phyloP scores from a whole-genome alignment of 2,329 filamentous ascomycete genomes.

The Fusarium continuum region DNA sequence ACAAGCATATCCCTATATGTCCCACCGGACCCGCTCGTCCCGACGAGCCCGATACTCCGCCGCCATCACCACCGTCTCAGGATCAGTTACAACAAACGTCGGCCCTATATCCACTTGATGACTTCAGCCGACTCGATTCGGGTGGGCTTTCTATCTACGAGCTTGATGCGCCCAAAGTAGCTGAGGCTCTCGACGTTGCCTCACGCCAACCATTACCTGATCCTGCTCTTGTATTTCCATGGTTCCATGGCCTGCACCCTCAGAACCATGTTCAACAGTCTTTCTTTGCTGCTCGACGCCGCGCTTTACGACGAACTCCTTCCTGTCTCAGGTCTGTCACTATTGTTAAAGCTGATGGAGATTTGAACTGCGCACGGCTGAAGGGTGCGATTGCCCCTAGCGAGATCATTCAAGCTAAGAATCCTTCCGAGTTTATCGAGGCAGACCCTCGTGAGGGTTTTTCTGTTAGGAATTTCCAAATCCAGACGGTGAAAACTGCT shows the following conservation, averaged over 20 bases:
- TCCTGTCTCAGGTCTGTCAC: slow-evolving; percentile 83
- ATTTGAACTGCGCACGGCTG: slow-evolving; percentile 76
- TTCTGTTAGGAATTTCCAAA: slow-evolving; percentile 96
- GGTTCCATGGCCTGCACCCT: slow-evolving; percentile 92
- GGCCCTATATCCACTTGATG: slow-evolving; percentile 77
- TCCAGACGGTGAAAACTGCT: slow-evolving; percentile 88
- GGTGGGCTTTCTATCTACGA: slow-evolving; percentile 72
- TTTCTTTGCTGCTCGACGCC: slow-evolving; percentile 85
- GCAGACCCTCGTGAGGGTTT: slow-evolving; percentile 90
- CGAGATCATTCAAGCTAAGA: slow-evolving; percentile 72
- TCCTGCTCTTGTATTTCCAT: slow-evolving; percentile 89
- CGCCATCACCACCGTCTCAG: slow-evolving; percentile 72
- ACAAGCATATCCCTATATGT: slow-evolving; percentile 90
- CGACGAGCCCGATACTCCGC: slow-evolving; percentile 68
- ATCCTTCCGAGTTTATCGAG: slow-evolving; percentile 74
- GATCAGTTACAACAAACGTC: slow-evolving; percentile 68
- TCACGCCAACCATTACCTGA: slow-evolving; percentile 85
- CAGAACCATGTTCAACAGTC: slow-evolving; percentile 88
- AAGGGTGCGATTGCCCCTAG: slow-evolving; percentile 87
- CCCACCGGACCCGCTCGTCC: slow-evolving; percentile 75
- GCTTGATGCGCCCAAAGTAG: slow-evolving; percentile 74
- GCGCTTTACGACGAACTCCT: slow-evolving; percentile 72
- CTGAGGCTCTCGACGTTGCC: slow-evolving; percentile 77
- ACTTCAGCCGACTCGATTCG: slow-evolving; percentile 62
- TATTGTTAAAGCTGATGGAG: slow-evolving; percentile 87